Evolutionary conservation across 192 early-diverging fungal species (phyloP).

Genomic region (Dispira simplex): DNA sequence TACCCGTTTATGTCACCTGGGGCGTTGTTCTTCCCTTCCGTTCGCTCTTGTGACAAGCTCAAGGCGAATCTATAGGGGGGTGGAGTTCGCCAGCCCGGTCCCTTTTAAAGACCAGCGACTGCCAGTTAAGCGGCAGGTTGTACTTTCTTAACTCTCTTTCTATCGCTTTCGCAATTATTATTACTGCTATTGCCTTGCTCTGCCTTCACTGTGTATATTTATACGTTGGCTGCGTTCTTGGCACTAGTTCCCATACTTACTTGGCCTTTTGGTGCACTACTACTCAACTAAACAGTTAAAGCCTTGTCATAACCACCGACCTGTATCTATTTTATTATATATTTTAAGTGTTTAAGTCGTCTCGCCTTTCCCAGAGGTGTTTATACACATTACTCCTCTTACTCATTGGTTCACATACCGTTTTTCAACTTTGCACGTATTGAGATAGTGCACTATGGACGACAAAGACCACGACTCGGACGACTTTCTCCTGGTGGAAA

Average conservation of each 20-base stretch:
- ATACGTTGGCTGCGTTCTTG: background rate
- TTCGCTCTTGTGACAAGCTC: background rate
- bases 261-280: background rate
- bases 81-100: background rate
- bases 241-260: too few species aligned
- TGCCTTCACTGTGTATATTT: background rate
- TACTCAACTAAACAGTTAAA: background rate
- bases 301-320: background rate
- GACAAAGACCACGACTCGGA: constrained; percentile 10
- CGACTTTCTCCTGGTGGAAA: constrained; percentile 8
- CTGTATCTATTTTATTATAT: background rate
- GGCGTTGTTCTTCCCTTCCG: background rate
- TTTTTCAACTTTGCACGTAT: background rate
- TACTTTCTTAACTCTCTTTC: background rate
- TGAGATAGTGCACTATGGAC: background rate
- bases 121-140: too few species aligned
- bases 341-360: background rate
- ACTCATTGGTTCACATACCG: background rate
- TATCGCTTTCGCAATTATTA: background rate
- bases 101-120: background rate
- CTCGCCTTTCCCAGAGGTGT: background rate
- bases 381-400: background rate
- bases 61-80: background rate
- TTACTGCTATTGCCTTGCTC: background rate
- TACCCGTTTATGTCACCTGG: background rate